Evolutionary conservation across 345 rosid species (phyloP), one percentile per base, ranked within the genome.

Genomic region (Arabidopsis arenosa): DNA sequence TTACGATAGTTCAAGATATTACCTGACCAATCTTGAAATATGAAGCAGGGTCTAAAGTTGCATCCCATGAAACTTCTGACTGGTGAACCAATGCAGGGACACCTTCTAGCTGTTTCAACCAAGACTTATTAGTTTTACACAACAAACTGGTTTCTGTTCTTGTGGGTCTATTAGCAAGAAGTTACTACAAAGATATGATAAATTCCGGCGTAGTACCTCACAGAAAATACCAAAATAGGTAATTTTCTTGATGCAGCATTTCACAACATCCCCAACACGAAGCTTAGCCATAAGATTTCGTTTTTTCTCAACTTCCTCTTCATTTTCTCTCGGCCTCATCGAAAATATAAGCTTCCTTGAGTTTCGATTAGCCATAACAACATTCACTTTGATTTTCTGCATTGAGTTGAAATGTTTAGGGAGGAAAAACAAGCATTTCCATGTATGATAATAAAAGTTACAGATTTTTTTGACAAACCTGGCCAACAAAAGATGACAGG

Each of bases 1-100:
- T 51, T 41, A 28, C 6, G 5, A 59, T 52, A 67, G 40, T 23
- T 70, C 4, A 30, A 9, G 60, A 63, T 63, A 57, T 61, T 86
- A 90, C 98, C 98, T 94, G 96, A 67, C 93, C 98, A 70, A 90
- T 79, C 85, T 89, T 87, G 75, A 89, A 89, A 85, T 76, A 83
- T 53, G 96, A 86, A 57, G 85, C 85, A 78, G 93, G 96, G 80
- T 92, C 96, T 83, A 92, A 85, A 17, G 97, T 89, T 64, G 96
- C 91, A 90, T 90, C 93, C 99, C 97, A 95, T 65, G 97, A 95
- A 57, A 95, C 92, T 78, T 95, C 97, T 4, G 91, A 80, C 57
- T 92, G 95, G 85, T 92, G 97, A 86, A 95, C 88, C 71, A 95
- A 74, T 36, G 99, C 99, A 76, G 91, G 82, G 66, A 87, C 97